These are phyloP conservation scores for Diddensiella santjacobensis DNA, from an alignment of 805 yeast species.

Conservation along the genomic window DNA sequence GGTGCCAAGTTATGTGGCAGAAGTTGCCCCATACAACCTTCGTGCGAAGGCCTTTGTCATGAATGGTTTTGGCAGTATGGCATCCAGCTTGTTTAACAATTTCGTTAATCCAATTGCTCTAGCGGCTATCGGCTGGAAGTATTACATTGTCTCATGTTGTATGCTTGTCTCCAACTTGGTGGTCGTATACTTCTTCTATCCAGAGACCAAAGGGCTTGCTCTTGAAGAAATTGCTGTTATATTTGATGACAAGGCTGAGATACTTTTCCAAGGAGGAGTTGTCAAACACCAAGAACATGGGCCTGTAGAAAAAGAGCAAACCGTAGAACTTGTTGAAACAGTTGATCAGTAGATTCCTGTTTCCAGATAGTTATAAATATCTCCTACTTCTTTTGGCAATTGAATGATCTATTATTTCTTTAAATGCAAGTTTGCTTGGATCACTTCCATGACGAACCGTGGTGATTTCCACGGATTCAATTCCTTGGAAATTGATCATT, in stretches of 20 bases:
- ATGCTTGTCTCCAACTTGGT: conserved; percentile 28
- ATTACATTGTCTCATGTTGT: conserved; percentile 37
- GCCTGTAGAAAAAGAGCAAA: neutral
- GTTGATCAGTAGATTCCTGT: too few relatives aligned
- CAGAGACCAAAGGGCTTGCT: conserved; percentile 42
- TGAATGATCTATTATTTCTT: too few relatives aligned
- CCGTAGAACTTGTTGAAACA: neutral
- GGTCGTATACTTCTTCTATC: conserved; percentile 36
- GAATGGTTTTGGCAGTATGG: neutral
- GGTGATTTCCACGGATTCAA: too few relatives aligned
- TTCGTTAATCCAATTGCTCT: conserved; percentile 40
- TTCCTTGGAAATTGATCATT: too few relatives aligned
- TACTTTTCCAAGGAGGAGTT: neutral
- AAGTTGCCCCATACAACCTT: conserved; percentile 74
- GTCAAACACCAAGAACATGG: neutral
- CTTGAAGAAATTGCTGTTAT: conserved; percentile 43
- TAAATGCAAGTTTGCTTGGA: too few relatives aligned
- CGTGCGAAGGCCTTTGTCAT: conserved; percentile 79
- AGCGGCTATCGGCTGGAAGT: conserved; percentile 41
- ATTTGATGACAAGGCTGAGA: conserved; percentile 34
- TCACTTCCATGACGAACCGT: too few relatives aligned
- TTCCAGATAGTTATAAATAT: too few relatives aligned
- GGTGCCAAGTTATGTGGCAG: conserved; percentile 73
- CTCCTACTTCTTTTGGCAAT: too few relatives aligned
- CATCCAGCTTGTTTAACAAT: conserved; percentile 25